Percentiles rank a stretch among this genome's conserved stretches.
Conservation (phyloP, 495 filamentous ascomycete species). For the Aspergillus bertholletiae region DNA sequence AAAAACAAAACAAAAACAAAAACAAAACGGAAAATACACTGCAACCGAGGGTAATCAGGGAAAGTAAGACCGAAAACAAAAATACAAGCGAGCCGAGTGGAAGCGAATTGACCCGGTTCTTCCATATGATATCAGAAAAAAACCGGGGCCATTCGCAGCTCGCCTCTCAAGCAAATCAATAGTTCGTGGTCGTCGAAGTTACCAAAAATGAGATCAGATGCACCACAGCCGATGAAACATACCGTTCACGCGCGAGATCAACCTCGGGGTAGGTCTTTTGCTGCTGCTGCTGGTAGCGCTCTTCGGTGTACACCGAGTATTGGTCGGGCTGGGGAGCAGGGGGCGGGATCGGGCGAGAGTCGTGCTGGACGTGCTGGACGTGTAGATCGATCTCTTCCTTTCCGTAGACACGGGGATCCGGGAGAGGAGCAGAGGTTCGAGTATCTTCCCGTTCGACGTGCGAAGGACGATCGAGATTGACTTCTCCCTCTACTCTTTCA, state of each 20-base stretch:
- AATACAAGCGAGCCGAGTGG: neutral
- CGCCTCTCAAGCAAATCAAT: neutral
- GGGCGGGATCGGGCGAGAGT: too few species aligned
- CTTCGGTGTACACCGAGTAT: constrained; percentile 16
- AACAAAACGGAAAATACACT: constrained; percentile 10
- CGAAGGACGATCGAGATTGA: constrained; percentile 71
- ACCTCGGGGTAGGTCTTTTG: constrained; percentile 40
- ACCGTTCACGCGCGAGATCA: constrained; percentile 55
- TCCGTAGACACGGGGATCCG: constrained; percentile 62
- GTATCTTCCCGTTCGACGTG: constrained; percentile 94
- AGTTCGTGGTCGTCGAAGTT: too few species aligned
- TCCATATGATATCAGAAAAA: neutral
- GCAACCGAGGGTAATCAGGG: too few species aligned
- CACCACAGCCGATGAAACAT: constrained; percentile 3
- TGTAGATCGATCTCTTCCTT: constrained; percentile 79
- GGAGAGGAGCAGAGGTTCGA: constrained; percentile 64
- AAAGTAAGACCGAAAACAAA: too few species aligned
- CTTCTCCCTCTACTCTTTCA: constrained; percentile 78
- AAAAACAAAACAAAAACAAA: constrained; percentile 15
- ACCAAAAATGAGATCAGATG: neutral
- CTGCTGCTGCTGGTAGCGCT: constrained; percentile 6
- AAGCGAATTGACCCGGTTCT: too few species aligned
- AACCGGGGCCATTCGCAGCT: neutral
- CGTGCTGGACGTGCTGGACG: constrained; percentile 56
- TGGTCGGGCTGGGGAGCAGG: constrained; percentile 11